A percentile compares a stretch with the other conserved stretches of the same genome.
phyloP scores from a whole-genome alignment of 768 basidiomycete species.

The Porpolomopsis calyptriformis region DNA sequence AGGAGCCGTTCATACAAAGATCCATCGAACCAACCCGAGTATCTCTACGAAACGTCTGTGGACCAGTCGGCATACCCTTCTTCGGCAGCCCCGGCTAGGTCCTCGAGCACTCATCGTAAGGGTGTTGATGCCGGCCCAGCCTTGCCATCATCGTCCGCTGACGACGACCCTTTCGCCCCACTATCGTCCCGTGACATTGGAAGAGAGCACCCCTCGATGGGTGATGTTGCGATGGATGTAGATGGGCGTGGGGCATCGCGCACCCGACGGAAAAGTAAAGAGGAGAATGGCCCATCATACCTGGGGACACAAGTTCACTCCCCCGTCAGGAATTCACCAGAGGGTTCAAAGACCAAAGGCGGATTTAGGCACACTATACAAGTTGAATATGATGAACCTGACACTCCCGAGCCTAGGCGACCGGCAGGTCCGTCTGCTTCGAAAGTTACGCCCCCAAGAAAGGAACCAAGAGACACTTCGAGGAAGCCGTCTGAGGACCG shows the following conservation, averaged over 20 bases:
- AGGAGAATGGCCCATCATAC: conserved; percentile 2
- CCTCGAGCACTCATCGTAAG: conserved; percentile 20
- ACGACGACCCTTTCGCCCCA: conserved; percentile 69
- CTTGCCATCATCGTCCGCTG: conserved; percentile 11
- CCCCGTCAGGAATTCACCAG: conserved; percentile 2
- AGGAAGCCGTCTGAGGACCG: not conserved
- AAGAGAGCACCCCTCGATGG: conserved; percentile 16
- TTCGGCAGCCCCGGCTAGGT: conserved; percentile 7
- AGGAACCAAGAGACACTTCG: conserved; percentile 2
- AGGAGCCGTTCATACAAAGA: conserved; percentile 7
- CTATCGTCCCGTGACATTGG: conserved; percentile 15
- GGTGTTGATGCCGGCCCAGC: conserved; percentile 17
- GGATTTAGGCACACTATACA: conserved; percentile 86
- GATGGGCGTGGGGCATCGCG: conserved; percentile 5
- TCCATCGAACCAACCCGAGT: conserved; percentile 48
- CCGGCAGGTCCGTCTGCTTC: not conserved
- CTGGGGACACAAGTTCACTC: not conserved
- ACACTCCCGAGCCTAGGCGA: conserved; percentile 14
- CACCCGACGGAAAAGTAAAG: conserved; percentile 6
- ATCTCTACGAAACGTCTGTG: conserved; percentile 61
- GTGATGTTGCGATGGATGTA: conserved; percentile 7
- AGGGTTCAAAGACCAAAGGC: conserved; percentile 4
- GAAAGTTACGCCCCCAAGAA: conserved; percentile 1
- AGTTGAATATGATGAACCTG: conserved; percentile 80
- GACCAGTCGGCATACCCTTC: conserved; percentile 39